Base-by-base conservation (phyloP, 1,139 yeast genomes). In the Dujonia santamariae region DNA sequence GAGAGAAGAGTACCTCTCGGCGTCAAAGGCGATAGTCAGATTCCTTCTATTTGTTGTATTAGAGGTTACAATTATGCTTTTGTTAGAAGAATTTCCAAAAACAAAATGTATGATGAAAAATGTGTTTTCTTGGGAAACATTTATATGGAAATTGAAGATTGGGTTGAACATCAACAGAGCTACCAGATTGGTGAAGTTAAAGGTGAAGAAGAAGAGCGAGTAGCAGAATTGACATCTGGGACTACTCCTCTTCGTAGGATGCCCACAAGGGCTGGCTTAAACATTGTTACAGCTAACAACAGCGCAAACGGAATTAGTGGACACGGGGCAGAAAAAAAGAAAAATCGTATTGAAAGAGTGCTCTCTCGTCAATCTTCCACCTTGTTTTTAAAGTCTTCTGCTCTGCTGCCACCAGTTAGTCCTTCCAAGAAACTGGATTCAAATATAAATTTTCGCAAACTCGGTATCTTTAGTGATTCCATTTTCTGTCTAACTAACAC, bases 51-150 rank as follows among this genome's bases (percentile, higher is more conserved):
- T 4, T 52, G 61, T 28, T 80, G 86, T 47, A 61, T 78, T 37
- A 56, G 86, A 45, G 87, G 87, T 0, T 80, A 62, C 48, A 78
- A 78, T 49, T 52, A 64, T 3, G 68, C 76, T 2, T 51, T 62
- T 41, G 51, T 72, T 6, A 56, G 51, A 37, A 57, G 56, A 31
- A 38, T 52, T 19, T 43, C 46, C 23, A 47, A 50, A 13, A 40
- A 36, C 21, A 46, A 42, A 39, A 36, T 40, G 31, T 31, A 35
- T 4, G 30, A 44, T 25, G 51, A 51, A 29, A 13, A 27, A 21
- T 9, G 16, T 6, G 30, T 27, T 7, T 11, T 13, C 12, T 5
- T 29, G 13, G 32, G 32, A 13, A 20, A 29, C 16, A 12, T 29
- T 13, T 46, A 33, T 30, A 66, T 69, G 72, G 73, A 67, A 28